Evolutionary conservation across 805 yeast genomes (phyloP), one percentile per base, ranked within the genome.

Genomic region (Pichia insulana): DNA sequence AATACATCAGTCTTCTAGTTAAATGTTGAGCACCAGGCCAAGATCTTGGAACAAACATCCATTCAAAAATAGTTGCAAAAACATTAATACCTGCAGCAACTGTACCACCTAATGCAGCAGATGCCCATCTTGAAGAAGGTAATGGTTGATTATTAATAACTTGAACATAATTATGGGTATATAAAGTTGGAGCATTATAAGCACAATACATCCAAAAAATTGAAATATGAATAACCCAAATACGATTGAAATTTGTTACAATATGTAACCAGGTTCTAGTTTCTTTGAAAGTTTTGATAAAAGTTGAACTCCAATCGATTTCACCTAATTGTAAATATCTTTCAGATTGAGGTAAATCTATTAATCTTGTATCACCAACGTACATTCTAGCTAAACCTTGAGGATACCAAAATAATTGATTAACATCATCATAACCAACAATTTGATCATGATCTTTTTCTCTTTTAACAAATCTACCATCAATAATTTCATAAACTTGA

Each of bases 21-120:
- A 92, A 75, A 63, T 85, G 96, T 69, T 90, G 97, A 63, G 97
- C 97, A 67, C 99, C 98, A 30, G 97, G 95, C 97, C 97, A 92
- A 55, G 82, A 78, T 68, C 97, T 82, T 53, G 98, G 98, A 48
- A 92, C 97, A 57, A 88, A 92, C 61, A 80, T 70, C 96, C 96
- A 90, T 68, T 92, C 98, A 57, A 84, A 77, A 30, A 88, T 45
- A 25, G 97, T 89, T 39, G 98, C 98, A 45, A 76, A 53, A 46
- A 92, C 73, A 68, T 92, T 96, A 56, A 92, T 76, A 39, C 75
- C 60, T 47, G 80, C 67, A 41, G 97, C 97, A 54, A 90, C 71
- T 39, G 83, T 65, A 73, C 98, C 98, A 67, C 90, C 97, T 54
- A 89, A 70, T 41, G 96, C 95, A 51, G 81, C 82, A 32, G 95